Evolutionary conservation across 768 basidiomycete genomes (phyloP).

Genomic region (Cystofilobasidium ferigula): DNA sequence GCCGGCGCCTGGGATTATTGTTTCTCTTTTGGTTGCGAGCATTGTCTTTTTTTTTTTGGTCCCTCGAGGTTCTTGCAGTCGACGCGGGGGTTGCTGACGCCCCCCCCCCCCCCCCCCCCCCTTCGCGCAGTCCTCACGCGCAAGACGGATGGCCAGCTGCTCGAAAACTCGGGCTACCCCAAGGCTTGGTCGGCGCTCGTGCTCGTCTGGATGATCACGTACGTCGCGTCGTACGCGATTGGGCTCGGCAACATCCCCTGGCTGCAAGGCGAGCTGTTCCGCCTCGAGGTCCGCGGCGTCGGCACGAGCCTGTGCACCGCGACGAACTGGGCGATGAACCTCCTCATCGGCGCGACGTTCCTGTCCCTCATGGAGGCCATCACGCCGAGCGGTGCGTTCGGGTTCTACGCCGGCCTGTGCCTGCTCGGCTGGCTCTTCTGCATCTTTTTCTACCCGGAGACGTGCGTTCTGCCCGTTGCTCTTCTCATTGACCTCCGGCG

Average conservation of each 20-base stretch:
- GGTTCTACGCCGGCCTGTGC: conserved; percentile 64
- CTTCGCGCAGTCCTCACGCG: conserved; percentile 48
- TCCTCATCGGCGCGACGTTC: conserved; percentile 68
- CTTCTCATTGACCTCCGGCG: neutral
- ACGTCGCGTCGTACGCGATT: conserved; percentile 67
- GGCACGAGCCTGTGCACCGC: conserved; percentile 64
- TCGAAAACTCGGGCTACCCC: conserved; percentile 51
- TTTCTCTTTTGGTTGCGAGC: no score
- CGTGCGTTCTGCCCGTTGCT: conserved; percentile 44
- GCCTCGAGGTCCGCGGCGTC: conserved; percentile 66
- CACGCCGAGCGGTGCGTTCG: conserved; percentile 64
- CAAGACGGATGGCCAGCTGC: conserved; percentile 51
- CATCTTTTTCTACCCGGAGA: conserved; percentile 64
- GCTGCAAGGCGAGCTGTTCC: conserved; percentile 78
- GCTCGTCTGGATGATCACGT: conserved; percentile 68
- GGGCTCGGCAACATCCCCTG: conserved; percentile 69
- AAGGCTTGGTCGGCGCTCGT: conserved; percentile 57
- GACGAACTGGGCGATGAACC: conserved; percentile 50
- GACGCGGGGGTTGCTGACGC: no score
- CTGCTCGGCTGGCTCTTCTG: conserved; percentile 60
- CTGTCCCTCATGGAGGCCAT: conserved; percentile 63
- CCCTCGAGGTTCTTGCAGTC: no score
- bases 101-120: conserved; percentile 27
- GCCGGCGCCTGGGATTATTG: no score
- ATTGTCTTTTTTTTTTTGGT: no score